Conservation (phyloP, 2,329 filamentous ascomycete genomes). For the Colletotrichum filicis region DNA sequence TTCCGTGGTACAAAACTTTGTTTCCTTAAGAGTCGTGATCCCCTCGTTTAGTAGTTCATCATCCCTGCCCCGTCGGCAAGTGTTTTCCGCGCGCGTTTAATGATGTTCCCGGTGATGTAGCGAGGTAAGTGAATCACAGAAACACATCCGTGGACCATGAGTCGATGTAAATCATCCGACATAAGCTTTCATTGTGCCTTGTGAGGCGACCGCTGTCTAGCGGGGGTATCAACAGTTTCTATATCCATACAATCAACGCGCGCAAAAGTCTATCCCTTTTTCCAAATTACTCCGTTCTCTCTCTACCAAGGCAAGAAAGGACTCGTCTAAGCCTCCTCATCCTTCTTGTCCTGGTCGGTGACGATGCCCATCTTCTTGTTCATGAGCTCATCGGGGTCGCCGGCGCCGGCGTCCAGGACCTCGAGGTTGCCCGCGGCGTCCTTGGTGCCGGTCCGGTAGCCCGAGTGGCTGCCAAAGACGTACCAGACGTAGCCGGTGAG, state of each 20-base stretch:
- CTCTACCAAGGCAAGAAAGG: not conserved
- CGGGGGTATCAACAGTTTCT: conserved; percentile 10
- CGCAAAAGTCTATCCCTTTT: conserved; percentile 3
- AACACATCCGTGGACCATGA: not conserved
- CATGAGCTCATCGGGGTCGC: conserved; percentile 38
- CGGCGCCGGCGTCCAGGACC: conserved; percentile 37
- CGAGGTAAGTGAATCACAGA: not conserved
- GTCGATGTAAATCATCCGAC: not conserved
- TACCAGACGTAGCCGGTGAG: conserved; percentile 45
- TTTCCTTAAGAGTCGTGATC: not conserved
- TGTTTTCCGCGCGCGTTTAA: not conserved
- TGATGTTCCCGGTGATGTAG: not conserved
- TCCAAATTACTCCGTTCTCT: not conserved
- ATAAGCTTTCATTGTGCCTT: not conserved
- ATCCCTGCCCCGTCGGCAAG: not conserved
- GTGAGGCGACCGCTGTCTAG: not conserved
- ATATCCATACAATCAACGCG: not conserved
- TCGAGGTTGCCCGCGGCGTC: conserved; percentile 38
- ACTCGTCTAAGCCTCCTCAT: conserved; percentile 24
- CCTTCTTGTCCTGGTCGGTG: conserved; percentile 35
- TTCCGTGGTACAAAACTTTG: not conserved
- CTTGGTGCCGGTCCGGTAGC: conserved; percentile 41
- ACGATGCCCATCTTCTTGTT: conserved; percentile 36
- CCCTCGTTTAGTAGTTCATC: not conserved
- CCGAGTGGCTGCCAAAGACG: conserved; percentile 44